Percentiles rank a stretch among this genome's conserved stretches.
These are phyloP conservation scores for Camellia lanceoleosa DNA, from an alignment of 148 eudicot species.

Conservation along the genomic window DNA sequence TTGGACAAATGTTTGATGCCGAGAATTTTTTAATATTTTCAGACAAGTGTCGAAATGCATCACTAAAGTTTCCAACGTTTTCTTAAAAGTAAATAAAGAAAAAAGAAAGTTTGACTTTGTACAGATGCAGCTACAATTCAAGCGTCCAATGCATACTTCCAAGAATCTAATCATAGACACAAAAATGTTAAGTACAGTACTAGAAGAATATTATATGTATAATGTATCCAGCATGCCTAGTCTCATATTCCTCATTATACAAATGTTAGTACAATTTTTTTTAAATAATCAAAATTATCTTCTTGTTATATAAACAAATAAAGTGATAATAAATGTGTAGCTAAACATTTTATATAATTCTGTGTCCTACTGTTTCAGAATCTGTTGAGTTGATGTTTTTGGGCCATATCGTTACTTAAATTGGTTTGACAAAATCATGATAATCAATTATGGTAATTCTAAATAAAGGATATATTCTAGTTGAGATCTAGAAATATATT, in stretches of 20 bases:
- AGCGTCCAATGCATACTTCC: not conserved
- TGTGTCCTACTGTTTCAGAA: not conserved
- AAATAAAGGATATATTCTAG: not conserved
- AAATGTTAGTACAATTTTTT: not conserved
- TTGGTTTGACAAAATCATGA: not conserved
- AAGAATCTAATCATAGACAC: not conserved
- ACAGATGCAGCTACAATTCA: not conserved
- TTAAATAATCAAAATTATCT: too few relatives aligned
- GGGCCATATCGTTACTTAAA: too few relatives aligned
- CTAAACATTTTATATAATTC: not conserved
- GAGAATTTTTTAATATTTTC: not conserved
- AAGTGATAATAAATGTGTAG: too few relatives aligned
- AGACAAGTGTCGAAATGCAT: too few relatives aligned
- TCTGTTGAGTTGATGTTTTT: not conserved
- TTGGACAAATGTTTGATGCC: not conserved
- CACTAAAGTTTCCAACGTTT: not conserved
- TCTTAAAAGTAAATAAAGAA: not conserved
- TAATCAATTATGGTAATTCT: not conserved
- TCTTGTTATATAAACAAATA: too few relatives aligned
- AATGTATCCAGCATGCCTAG: too few relatives aligned
- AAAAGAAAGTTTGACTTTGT: not conserved
- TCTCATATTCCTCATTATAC: not conserved
- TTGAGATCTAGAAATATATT: not conserved
- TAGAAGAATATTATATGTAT: not conserved
- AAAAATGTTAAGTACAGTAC: not conserved